These are phyloP conservation scores for Arabis hirsuta DNA, from an alignment of 345 rosid species.

Conservation along the genomic window DNA sequence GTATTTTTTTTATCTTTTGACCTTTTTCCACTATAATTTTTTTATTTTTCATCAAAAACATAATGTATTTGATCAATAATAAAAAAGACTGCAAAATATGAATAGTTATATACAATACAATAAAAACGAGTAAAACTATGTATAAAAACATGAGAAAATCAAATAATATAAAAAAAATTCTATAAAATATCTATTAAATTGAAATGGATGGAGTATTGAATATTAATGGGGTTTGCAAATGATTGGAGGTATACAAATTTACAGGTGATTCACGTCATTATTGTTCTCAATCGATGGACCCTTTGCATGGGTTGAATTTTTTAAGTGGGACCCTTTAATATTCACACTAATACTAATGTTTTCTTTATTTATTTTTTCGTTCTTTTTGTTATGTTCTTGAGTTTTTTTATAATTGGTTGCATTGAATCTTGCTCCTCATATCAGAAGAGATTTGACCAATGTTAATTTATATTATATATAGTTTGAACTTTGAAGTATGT, in stretches of 20 bases:
- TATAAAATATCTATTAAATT: no score
- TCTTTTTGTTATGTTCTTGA: slow-evolving; percentile 12
- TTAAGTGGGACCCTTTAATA: slow-evolving; percentile 17
- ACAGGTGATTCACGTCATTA: slow-evolving; percentile 43
- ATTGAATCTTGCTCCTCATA: slow-evolving; percentile 42
- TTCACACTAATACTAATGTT: slow-evolving; percentile 12
- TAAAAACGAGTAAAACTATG: no score
- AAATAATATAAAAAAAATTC: no score
- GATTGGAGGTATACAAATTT: slow-evolving; percentile 40
- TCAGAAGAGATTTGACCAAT: slow-evolving; percentile 34
- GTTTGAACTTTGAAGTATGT: slow-evolving; percentile 32
- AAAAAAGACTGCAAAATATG: no score
- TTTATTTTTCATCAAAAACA: no score
- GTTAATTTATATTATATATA: slow-evolving; percentile 6
- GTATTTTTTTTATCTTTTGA: no score
- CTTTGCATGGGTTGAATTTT: slow-evolving; percentile 39
- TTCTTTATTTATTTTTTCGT: neutral
- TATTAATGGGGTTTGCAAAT: slow-evolving; percentile 40
- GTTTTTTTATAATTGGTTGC: slow-evolving; percentile 23
- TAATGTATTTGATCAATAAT: no score
- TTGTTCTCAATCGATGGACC: slow-evolving; percentile 44
- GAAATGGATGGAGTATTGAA: no score
- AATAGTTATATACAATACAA: no score
- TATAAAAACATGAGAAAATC: no score
- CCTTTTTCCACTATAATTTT: no score